Evolutionary conservation across 2,329 filamentous ascomycete genomes (phyloP).

Genomic region (Septoria linicola): DNA sequence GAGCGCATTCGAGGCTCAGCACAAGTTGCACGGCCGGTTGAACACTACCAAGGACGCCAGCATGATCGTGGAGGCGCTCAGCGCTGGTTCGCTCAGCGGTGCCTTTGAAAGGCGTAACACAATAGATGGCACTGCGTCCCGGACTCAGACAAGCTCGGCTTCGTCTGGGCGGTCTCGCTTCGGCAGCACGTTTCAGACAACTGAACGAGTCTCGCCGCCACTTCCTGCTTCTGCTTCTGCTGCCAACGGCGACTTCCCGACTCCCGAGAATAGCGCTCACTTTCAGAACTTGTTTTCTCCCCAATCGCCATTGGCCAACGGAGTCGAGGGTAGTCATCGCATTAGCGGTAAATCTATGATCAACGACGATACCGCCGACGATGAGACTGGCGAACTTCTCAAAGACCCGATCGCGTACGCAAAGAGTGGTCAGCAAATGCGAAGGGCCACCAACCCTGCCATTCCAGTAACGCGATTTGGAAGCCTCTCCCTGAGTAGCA

Average conservation of each 20-base stretch:
- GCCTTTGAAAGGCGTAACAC: conserved; percentile 49
- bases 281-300: conserved; percentile 69
- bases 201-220: conserved; percentile 63
- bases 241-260: conserved; percentile 59
- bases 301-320: conserved; percentile 70
- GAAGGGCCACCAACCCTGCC: conserved; percentile 68
- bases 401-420: conserved; percentile 72
- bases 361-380: conserved; percentile 66
- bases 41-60: conserved; percentile 61
- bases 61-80: conserved; percentile 59
- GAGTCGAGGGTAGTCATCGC: conserved; percentile 61
- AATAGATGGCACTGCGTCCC: conserved; percentile 48
- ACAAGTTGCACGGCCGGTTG: conserved; percentile 60
- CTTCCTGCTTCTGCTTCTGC: conserved; percentile 47
- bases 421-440: conserved; percentile 61
- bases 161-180: conserved; percentile 55
- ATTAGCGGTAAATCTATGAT: conserved; percentile 70
- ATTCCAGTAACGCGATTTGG: conserved; percentile 68
- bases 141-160: conserved; percentile 47
- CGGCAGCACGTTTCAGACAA: conserved; percentile 60
- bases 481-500: conserved; percentile 70
- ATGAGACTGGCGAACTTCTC: conserved; percentile 70
- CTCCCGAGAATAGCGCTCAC: conserved; percentile 54
- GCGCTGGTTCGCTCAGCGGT: conserved; percentile 20
- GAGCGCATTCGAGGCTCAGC: conserved; percentile 60